Conservation (phyloP, 2,329 filamentous ascomycete genomes). For the Orbilia ellipsospora region DNA sequence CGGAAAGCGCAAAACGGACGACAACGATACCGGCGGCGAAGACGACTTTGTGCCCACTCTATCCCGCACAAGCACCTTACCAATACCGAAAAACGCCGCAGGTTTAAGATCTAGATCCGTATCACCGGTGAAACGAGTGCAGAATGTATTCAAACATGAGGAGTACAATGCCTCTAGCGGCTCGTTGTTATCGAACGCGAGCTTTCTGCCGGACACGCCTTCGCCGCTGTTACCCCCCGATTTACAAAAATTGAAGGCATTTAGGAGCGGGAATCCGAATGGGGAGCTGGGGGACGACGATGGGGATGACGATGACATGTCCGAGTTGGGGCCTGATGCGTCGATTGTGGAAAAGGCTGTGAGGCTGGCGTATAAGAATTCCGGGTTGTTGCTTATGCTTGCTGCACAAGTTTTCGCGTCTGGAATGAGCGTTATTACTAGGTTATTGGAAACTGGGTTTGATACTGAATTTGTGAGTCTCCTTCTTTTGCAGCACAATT, state of each 20-base stretch:
- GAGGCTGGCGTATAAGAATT: constrained; percentile 30
- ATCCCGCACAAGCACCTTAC: constrained; percentile 36
- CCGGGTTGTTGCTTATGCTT: constrained; percentile 52
- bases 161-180: constrained; percentile 35
- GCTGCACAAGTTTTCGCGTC: constrained; percentile 51
- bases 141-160: constrained; percentile 40
- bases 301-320: constrained; percentile 31
- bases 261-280: constrained; percentile 23
- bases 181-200: constrained; percentile 50
- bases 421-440: constrained; percentile 45
- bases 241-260: constrained; percentile 34
- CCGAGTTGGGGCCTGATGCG: constrained; percentile 37
- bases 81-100: constrained; percentile 32
- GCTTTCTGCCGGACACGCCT: constrained; percentile 49
- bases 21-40: not conserved
- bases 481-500: not conserved
- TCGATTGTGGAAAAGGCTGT: constrained; percentile 33
- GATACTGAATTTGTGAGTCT: constrained; percentile 51
- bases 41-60: constrained; percentile 19
- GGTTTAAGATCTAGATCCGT: constrained; percentile 40
- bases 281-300: constrained; percentile 28
- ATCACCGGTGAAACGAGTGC: constrained; percentile 39
- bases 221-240: constrained; percentile 49
- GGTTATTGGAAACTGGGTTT: constrained; percentile 49
- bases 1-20: constrained; percentile 19